phyloP scores from a whole-genome alignment of 2,329 filamentous ascomycete species.

The Chalara sp. region DNA sequence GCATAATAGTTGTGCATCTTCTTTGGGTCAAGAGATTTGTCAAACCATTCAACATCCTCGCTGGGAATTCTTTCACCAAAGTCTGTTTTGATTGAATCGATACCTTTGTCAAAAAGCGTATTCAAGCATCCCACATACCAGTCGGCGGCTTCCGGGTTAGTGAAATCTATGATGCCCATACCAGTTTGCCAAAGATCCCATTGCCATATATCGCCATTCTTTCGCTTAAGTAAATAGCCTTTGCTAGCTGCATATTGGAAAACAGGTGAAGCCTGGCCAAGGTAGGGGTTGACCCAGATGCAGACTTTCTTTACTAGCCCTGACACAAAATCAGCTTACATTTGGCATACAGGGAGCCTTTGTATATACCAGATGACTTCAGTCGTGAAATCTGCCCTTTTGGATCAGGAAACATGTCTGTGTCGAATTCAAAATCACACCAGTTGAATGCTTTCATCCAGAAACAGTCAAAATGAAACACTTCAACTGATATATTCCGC shows the following conservation, averaged over 20 bases:
- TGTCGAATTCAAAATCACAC: conserved; percentile 57
- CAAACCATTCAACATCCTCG: conserved; percentile 46
- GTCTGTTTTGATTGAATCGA: conserved; percentile 58
- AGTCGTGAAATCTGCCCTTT: conserved; percentile 45
- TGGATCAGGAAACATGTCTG: conserved; percentile 51
- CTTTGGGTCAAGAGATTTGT: conserved; percentile 40
- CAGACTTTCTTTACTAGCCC: conserved; percentile 38
- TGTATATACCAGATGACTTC: conserved; percentile 35
- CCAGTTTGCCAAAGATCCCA: conserved; percentile 60
- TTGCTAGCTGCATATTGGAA: conserved; percentile 49
- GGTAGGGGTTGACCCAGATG: conserved; percentile 58
- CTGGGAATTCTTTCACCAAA: conserved; percentile 56
- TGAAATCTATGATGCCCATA: conserved; percentile 58
- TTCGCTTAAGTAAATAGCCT: conserved; percentile 52
- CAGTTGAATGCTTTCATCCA: conserved; percentile 59
- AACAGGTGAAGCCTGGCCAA: conserved; percentile 52
- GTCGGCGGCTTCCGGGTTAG: conserved; percentile 48
- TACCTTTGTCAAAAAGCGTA: conserved; percentile 49
- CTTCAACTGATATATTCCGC: conserved; percentile 48
- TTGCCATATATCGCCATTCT: conserved; percentile 53
- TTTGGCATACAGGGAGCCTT: too few relatives aligned
- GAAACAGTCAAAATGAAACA: conserved; percentile 59
- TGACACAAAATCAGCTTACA: conserved; percentile 12
- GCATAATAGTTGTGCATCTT: conserved; percentile 61
- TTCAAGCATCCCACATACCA: conserved; percentile 49